Percentiles rank a stretch among this genome's conserved stretches.
phyloP scores from a whole-genome alignment of 352 stramenopile species.

The Peronosclerospora sorghi region DNA sequence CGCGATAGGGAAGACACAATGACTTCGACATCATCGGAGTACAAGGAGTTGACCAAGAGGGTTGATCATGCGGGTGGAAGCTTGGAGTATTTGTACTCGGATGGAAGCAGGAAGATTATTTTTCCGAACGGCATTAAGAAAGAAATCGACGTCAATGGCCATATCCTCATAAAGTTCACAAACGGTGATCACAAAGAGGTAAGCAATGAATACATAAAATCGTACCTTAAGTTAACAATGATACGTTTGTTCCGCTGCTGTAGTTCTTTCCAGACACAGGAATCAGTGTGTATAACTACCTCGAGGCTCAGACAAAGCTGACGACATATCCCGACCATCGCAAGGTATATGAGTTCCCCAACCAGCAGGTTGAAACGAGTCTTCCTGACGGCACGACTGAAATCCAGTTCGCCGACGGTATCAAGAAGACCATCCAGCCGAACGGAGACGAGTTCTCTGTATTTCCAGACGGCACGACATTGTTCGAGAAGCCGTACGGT shows the following conservation, averaged over 20 bases:
- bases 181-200: constrained; percentile 95
- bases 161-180: constrained; percentile 83
- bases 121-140: constrained; percentile 92
- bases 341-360: constrained; percentile 95
- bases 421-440: constrained; percentile 75
- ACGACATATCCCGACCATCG: constrained; percentile 89
- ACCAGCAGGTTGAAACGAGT: constrained; percentile 91
- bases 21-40: constrained; percentile 5
- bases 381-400: constrained; percentile 88
- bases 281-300: constrained; percentile 92
- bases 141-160: constrained; percentile 83
- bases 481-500: constrained; percentile 62
- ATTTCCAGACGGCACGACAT: constrained; percentile 75
- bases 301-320: constrained; percentile 88
- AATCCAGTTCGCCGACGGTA: constrained; percentile 91
- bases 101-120: constrained; percentile 61
- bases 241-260: too few species aligned
- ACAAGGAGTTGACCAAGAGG: constrained; percentile 22
- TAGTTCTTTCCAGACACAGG: constrained; percentile 60
- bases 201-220: too few species aligned
- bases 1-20: constrained; percentile 1
- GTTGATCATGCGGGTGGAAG: constrained; percentile 48
- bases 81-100: constrained; percentile 41
- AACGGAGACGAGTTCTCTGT: constrained; percentile 72
- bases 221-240: too few species aligned